These are phyloP conservation scores for Arthrinium phaeospermum DNA, from an alignment of 2,329 filamentous ascomycete genomes.

Conservation along the genomic window DNA sequence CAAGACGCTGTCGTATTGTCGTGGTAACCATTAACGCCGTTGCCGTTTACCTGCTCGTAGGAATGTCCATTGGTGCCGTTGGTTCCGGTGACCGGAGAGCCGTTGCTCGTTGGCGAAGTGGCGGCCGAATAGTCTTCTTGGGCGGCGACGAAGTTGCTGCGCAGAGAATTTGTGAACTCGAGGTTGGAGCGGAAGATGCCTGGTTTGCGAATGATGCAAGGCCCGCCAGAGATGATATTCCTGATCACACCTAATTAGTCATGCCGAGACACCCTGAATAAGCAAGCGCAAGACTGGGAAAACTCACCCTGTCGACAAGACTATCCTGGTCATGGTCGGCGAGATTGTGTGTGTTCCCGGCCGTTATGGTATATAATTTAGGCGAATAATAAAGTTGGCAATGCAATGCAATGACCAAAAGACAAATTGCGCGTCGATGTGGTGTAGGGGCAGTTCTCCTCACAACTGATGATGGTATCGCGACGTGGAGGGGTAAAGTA, in stretches of 20 bases:
- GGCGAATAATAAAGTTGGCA: not conserved
- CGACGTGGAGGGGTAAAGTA: slow-evolving; percentile 9
- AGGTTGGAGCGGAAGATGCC: slow-evolving; percentile 85
- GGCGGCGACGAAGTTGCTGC: slow-evolving; percentile 79
- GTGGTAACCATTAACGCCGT: slow-evolving; percentile 37
- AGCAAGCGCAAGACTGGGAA: slow-evolving; percentile 21
- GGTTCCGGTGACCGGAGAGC: slow-evolving; percentile 30
- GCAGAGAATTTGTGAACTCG: slow-evolving; percentile 87
- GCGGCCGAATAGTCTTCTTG: slow-evolving; percentile 63
- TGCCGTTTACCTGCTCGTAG: slow-evolving; percentile 32
- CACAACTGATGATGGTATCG: not conserved
- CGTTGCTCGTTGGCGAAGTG: slow-evolving; percentile 31
- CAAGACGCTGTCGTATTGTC: slow-evolving; percentile 57
- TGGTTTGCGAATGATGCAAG: slow-evolving; percentile 82
- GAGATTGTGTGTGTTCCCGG: not conserved
- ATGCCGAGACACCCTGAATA: slow-evolving; percentile 23
- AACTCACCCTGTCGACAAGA: slow-evolving; percentile 84
- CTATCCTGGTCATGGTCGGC: slow-evolving; percentile 70
- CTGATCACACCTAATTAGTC: slow-evolving; percentile 44
- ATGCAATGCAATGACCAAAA: not conserved
- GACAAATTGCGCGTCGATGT: not conserved
- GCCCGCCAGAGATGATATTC: slow-evolving; percentile 86
- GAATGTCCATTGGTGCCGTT: slow-evolving; percentile 34
- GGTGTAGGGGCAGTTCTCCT: not conserved
- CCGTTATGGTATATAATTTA: not conserved